These are phyloP conservation scores for Aspergillus cristatus DNA, from an alignment of 495 filamentous ascomycete genomes.

Conservation along the genomic window DNA sequence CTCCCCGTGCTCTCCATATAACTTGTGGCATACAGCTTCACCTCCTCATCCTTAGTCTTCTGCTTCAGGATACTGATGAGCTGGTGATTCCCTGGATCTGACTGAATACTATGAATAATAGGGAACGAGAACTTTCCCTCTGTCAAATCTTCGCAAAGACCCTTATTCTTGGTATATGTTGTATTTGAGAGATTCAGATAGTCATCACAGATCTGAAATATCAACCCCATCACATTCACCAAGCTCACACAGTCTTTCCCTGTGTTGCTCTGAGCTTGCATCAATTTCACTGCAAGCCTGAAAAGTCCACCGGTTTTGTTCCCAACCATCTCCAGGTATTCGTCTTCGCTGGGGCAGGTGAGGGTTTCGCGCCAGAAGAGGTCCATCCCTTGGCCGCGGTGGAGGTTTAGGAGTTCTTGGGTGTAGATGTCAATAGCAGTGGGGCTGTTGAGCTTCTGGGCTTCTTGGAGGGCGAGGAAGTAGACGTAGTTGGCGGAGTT, in stretches of 20 bases:
- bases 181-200: constrained; percentile 73
- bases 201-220: constrained; percentile 96
- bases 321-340: constrained; percentile 97
- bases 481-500: constrained; percentile 97
- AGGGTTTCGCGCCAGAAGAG: constrained; percentile 94
- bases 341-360: constrained; percentile 87
- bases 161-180: constrained; percentile 81
- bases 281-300: constrained; percentile 85
- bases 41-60: constrained; percentile 72
- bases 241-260: constrained; percentile 66
- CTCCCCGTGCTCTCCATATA: constrained; percentile 88
- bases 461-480: constrained; percentile 77
- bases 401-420: constrained; percentile 86
- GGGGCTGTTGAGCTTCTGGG: constrained; percentile 66
- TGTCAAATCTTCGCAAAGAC: constrained; percentile 90
- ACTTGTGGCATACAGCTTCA: constrained; percentile 83
- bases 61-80: constrained; percentile 89
- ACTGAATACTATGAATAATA: constrained; percentile 88
- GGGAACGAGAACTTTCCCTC: constrained; percentile 98
- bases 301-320: constrained; percentile 98
- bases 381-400: constrained; percentile 95
- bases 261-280: constrained; percentile 77
- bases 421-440: constrained; percentile 67
- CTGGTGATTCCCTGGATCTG: constrained; percentile 68
- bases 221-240: constrained; percentile 81